Evolutionary conservation across 345 rosid species (phyloP), one percentile per base, ranked within the genome.

Genomic region (Litchi chinensis): DNA sequence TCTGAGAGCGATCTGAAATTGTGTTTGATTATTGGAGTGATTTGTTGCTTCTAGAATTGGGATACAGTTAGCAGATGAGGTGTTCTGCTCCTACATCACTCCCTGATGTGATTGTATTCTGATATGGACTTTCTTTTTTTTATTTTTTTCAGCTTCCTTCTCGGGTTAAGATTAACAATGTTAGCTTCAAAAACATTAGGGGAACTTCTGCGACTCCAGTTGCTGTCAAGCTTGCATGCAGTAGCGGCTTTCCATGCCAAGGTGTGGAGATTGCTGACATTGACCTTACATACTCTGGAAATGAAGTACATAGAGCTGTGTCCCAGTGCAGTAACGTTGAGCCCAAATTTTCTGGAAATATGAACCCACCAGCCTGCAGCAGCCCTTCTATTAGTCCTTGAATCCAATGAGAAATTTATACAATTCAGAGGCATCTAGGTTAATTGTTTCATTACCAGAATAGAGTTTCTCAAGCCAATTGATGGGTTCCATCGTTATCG

Each of bases 141-240:
- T 16, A n/a, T 13, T 10, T 7, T 48, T 6, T 71, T 6, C 9
- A 82, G 86, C 46, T 50, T 57, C 79, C 92, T 4, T 89, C 89
- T 13, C 73, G 76, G 6, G 86, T 91, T 39, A 89, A 80, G 81
- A 68, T 92, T 59, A 83, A 78, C 70, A 76, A 81, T 37, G 80
- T 90, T 15, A 82, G 84, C 81, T 90, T 92, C 89, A 85, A 83
- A 80, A 87, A 59, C 24, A 75, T 92, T 6, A 57, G 77, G 46
- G 92, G 94, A 59, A 90, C 89, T 18, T 83, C 96, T 0, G 65
- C 85, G 3, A 82, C 89, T 65, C 74, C 59, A 19, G 68, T 81
- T 5, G 90, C 86, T 0, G 88, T 65, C 60, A 59, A 59, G 64
- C 64, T 59, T n/a, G 3, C 22, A 19, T 59, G 64, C 26, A 59